Conservation (phyloP, 1,139 yeast genomes). For the Candida sp. region DNA sequence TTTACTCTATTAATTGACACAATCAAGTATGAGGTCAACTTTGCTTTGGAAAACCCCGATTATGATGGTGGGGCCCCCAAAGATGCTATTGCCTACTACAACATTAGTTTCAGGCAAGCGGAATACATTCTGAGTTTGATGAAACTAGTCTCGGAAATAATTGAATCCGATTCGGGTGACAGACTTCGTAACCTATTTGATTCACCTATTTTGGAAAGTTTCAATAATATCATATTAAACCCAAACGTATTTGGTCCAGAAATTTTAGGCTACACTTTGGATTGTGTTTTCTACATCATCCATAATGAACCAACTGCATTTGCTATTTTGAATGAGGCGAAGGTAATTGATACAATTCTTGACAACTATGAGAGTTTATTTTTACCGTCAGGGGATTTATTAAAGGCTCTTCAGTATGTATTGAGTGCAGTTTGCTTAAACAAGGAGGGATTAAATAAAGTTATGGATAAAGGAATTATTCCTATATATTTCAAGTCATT, state of each 20-base stretch:
- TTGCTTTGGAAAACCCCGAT: slow-evolving; percentile 55
- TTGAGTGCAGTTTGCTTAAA: slow-evolving; percentile 84
- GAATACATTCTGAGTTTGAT: slow-evolving; percentile 53
- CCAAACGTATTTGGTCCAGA: slow-evolving; percentile 67
- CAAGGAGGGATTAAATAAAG: slow-evolving; percentile 63
- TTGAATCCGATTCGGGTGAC: slow-evolving; percentile 78
- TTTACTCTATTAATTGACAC: slow-evolving; percentile 58
- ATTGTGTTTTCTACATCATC: slow-evolving; percentile 67
- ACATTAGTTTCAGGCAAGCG: slow-evolving; percentile 64
- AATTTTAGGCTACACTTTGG: slow-evolving; percentile 62
- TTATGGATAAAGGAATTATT: slow-evolving; percentile 47
- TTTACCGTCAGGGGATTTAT: slow-evolving; percentile 55
- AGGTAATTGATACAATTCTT: slow-evolving; percentile 64
- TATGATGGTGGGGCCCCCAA: slow-evolving; percentile 52
- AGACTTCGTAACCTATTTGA: slow-evolving; percentile 83
- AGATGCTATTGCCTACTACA: slow-evolving; percentile 52
- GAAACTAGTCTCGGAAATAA: slow-evolving; percentile 61
- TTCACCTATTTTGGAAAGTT: slow-evolving; percentile 64
- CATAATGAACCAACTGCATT: slow-evolving; percentile 93
- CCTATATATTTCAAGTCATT: slow-evolving; percentile 51
- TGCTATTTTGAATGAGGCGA: slow-evolving; percentile 76
- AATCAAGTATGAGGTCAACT: slow-evolving; percentile 64
- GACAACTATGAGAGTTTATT: slow-evolving; percentile 50
- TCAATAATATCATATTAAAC: slow-evolving; percentile 58
- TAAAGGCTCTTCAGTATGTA: slow-evolving; percentile 67